These are phyloP conservation scores for Isatis tinctoria DNA, from an alignment of 345 rosid genomes.

Conservation along the genomic window DNA sequence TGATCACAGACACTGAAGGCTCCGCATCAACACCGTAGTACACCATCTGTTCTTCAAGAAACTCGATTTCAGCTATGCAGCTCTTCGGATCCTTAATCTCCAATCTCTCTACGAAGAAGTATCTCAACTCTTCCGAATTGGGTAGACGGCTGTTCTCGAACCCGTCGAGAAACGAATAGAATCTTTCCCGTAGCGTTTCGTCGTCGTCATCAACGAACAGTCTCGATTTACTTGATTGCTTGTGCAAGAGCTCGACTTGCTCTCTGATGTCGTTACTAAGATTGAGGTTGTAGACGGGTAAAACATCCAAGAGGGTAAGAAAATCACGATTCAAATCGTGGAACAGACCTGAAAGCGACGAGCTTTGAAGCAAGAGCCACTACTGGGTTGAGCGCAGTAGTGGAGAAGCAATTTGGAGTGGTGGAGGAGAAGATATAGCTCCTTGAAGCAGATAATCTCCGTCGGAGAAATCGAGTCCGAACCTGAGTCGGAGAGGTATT, in stretches of 20 bases:
- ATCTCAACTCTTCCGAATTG: too few relatives aligned
- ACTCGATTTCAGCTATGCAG: too few relatives aligned
- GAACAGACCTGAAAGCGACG: slow-evolving; percentile 64
- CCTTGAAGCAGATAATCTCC: slow-evolving; percentile 53
- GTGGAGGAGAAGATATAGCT: slow-evolving; percentile 64
- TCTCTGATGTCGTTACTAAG: slow-evolving; percentile 35
- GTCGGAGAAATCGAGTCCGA: too few relatives aligned
- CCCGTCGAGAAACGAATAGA: slow-evolving; percentile 53
- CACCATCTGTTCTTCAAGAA: slow-evolving; percentile 3
- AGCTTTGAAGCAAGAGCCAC: slow-evolving; percentile 67
- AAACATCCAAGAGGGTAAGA: too few relatives aligned
- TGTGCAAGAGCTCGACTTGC: slow-evolving; percentile 57
- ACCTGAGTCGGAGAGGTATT: too few relatives aligned
- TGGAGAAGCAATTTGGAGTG: slow-evolving; percentile 70
- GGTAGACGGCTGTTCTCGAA: slow-evolving; percentile 42
- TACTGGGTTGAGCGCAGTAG: slow-evolving; percentile 63
- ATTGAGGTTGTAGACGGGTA: too few relatives aligned
- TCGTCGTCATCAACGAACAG: slow-evolving; percentile 54
- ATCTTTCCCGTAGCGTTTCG: slow-evolving; percentile 45
- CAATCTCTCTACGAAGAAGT: too few relatives aligned
- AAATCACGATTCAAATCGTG: slow-evolving; percentile 68
- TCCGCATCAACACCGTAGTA: slow-evolving; percentile 65
- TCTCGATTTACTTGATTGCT: slow-evolving; percentile 47
- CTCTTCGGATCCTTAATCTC: too few relatives aligned
- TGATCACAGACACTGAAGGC: slow-evolving; percentile 65